Conservation (phyloP, 1,284 basidiomycete genomes). For the Cutaneotrichosporon sp. region DNA sequence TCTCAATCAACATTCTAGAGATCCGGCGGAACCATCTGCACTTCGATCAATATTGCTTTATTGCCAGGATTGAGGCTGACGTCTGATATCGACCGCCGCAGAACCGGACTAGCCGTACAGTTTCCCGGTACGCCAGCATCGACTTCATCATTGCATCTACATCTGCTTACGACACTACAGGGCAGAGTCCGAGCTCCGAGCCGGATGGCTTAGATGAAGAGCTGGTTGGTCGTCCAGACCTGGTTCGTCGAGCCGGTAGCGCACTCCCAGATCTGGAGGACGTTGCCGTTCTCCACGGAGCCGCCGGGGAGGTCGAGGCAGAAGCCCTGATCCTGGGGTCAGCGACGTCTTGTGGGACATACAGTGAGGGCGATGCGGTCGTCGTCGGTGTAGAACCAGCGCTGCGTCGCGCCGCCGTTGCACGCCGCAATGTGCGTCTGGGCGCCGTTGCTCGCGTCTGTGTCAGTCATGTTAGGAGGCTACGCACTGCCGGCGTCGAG, state of each 20-base stretch:
- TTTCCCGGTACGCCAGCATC: no score
- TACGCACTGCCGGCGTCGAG: conserved; percentile 28
- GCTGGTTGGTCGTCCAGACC: conserved; percentile 12
- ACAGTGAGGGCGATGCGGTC: conserved; percentile 17
- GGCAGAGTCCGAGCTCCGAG: no score
- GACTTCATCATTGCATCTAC: no score
- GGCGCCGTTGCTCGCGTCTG: conserved; percentile 15
- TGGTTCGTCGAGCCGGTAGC: conserved; percentile 24
- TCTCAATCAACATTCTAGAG: no score
- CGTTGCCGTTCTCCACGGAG: conserved; percentile 9
- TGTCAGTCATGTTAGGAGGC: not conserved
- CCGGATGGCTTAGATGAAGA: conserved; percentile 17
- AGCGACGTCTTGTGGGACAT: not conserved
- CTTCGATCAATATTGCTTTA: no score
- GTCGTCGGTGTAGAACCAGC: conserved; percentile 19
- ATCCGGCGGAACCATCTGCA: no score
- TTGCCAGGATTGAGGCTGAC: no score
- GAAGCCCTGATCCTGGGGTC: conserved; percentile 15
- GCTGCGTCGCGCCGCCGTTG: conserved; percentile 21
- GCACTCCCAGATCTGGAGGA: conserved; percentile 35
- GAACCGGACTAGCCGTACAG: no score
- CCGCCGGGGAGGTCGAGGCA: conserved; percentile 38
- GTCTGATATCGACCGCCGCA: no score
- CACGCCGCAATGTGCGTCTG: conserved; percentile 19
- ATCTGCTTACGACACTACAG: no score